A percentile compares a stretch with the other conserved stretches of the same genome.
phyloP scores from a whole-genome alignment of 2,329 filamentous ascomycete species.

The Pseudocercospora fuligena region DNA sequence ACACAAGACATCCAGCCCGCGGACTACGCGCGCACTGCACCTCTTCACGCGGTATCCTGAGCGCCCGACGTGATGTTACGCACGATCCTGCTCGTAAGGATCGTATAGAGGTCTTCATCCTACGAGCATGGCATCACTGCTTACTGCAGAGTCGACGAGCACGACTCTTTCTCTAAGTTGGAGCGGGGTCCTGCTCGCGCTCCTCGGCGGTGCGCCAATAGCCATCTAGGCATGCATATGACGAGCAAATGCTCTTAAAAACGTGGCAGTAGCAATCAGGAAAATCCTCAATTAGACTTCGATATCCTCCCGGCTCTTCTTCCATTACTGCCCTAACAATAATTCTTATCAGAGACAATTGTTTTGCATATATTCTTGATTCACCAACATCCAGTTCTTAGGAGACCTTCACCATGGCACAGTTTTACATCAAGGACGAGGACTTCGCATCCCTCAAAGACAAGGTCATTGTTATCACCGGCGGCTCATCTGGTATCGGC shows the following conservation, averaged over 20 bases:
- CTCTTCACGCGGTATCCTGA: not conserved
- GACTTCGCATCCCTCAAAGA: slow-evolving; percentile 32
- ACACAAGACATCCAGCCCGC: not conserved
- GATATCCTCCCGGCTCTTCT: not conserved
- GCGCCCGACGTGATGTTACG: not conserved
- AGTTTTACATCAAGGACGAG: slow-evolving; percentile 34
- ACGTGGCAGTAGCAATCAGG: not conserved
- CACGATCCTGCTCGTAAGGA: not conserved
- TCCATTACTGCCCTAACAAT: not conserved
- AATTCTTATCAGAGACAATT: not conserved
- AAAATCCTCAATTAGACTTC: not conserved
- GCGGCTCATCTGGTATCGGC: slow-evolving; percentile 65
- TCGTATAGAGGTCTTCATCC: not conserved
- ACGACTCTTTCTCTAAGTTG: not conserved
- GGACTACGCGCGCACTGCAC: not conserved
- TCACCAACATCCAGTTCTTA: not conserved
- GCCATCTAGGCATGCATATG: not conserved
- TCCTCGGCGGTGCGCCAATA: not conserved
- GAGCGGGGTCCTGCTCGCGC: slow-evolving; percentile 4
- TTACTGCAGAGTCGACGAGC: not conserved
- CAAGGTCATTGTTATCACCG: slow-evolving; percentile 43
- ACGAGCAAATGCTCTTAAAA: not conserved
- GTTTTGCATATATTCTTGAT: not conserved
- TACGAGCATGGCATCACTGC: not conserved
- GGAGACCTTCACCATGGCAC: slow-evolving; percentile 27